Percentiles rank a stretch among this genome's conserved stretches.
These are phyloP conservation scores for Potentilla sterilis DNA, from an alignment of 306 rosid genomes.

Conservation along the genomic window DNA sequence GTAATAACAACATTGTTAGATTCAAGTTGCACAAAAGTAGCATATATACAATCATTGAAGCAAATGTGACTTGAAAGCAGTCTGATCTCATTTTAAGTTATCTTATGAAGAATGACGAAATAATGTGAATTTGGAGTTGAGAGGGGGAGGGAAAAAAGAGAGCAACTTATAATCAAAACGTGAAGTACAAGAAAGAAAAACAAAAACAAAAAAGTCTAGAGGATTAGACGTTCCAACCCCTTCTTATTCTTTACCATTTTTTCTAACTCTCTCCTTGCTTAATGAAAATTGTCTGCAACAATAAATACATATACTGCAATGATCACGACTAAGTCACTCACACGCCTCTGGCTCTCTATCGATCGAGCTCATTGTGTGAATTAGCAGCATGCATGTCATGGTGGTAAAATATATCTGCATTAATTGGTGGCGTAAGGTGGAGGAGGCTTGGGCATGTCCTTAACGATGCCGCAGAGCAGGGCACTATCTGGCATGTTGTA, in stretches of 20 bases:
- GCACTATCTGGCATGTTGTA: slow-evolving; percentile 42
- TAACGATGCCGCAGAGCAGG: slow-evolving; percentile 46
- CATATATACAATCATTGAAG: too few relatives aligned
- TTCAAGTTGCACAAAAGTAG: too few relatives aligned
- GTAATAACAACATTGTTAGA: too few relatives aligned
- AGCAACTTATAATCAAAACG: neutral
- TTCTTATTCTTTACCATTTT: slow-evolving; percentile 15
- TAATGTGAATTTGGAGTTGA: neutral
- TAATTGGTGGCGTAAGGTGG: neutral
- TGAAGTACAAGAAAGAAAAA: neutral
- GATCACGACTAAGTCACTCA: neutral
- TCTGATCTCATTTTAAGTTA: too few relatives aligned
- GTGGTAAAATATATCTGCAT: neutral
- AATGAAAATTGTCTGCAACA: slow-evolving; percentile 7
- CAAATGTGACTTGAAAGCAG: too few relatives aligned
- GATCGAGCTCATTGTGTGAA: neutral
- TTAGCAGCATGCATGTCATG: slow-evolving; percentile 8
- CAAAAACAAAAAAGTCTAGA: neutral
- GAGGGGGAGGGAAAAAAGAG: neutral
- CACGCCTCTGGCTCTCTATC: neutral
- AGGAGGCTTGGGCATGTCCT: slow-evolving; percentile 44
- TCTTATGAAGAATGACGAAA: too few relatives aligned
- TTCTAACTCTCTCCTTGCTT: slow-evolving; percentile 2
- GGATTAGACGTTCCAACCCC: neutral
- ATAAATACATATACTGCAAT: slow-evolving; percentile 11